phyloP scores from a whole-genome alignment of 768 basidiomycete species.

The Clitopilus hobsonii region DNA sequence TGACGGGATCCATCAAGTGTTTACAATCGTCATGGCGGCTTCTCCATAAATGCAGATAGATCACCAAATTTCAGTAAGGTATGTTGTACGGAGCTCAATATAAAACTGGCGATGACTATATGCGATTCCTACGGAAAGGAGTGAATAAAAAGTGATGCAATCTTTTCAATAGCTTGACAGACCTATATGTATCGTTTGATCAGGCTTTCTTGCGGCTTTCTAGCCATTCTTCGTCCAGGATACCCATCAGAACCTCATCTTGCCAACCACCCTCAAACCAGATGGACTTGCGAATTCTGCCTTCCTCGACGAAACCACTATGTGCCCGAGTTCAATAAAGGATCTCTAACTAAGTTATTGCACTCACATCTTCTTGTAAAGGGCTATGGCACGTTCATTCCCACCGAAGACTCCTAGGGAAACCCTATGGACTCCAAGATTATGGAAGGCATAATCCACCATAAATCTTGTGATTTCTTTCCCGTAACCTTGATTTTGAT shows the following conservation, averaged over 20 bases:
- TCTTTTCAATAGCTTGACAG: no score
- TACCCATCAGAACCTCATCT: constrained; percentile 32
- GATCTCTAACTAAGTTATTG: background rate
- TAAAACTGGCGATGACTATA: no score
- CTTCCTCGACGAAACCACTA: constrained; percentile 37
- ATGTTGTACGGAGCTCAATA: no score
- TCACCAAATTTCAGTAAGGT: no score
- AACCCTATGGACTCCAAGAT: constrained; percentile 2
- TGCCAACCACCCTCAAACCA: constrained; percentile 33
- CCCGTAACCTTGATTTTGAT: constrained; percentile 19
- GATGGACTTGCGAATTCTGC: constrained; percentile 28
- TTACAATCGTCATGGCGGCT: background rate
- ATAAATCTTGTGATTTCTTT: constrained; percentile 2
- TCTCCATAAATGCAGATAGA: background rate
- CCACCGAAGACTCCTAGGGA: constrained; percentile 1
- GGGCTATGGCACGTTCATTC: constrained; percentile 1
- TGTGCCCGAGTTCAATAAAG: background rate
- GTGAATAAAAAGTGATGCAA: no score
- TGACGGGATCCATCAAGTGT: background rate
- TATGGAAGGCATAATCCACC: constrained; percentile 5
- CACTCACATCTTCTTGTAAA: constrained; percentile 26
- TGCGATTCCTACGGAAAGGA: no score
- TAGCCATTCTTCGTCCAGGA: constrained; percentile 35
- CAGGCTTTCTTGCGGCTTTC: background rate
- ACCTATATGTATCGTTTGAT: no score